Percentiles rank a stretch among this genome's conserved stretches.
Evolutionary conservation across 352 stramenopile species (phyloP).

Genomic region (Pythium volutum): DNA sequence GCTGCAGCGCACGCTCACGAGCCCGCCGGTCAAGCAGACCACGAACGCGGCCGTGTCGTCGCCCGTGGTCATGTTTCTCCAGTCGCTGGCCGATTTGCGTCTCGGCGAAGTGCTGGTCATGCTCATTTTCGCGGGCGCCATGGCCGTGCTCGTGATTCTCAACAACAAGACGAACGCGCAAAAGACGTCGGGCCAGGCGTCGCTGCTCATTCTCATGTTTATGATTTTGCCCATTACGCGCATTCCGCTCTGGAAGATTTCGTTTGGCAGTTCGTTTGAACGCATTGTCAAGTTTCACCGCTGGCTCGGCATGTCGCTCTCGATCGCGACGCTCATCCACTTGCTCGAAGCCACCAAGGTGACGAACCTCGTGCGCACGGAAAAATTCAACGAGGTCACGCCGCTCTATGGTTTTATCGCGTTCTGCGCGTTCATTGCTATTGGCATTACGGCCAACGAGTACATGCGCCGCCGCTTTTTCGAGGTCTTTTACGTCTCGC

Average conservation of each 20-base stretch:
- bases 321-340: conserved; percentile 55
- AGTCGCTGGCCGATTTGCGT: conserved; percentile 53
- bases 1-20: conserved; percentile 46
- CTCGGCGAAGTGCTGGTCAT: conserved; percentile 63
- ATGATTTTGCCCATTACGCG: conserved; percentile 65
- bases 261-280: conserved; percentile 77
- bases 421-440: conserved; percentile 54
- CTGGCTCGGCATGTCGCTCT: conserved; percentile 66
- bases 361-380: conserved; percentile 34
- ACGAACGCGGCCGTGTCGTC: conserved; percentile 44
- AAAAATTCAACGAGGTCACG: conserved; percentile 48
- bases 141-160: conserved; percentile 43
- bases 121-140: conserved; percentile 54
- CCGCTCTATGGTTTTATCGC: conserved; percentile 64
- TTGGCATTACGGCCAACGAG: conserved; percentile 54
- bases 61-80: conserved; percentile 43
- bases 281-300: conserved; percentile 85
- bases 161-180: conserved; percentile 34
- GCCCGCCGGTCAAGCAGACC: conserved; percentile 46
- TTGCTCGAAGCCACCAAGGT: conserved; percentile 46
- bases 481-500: conserved; percentile 74
- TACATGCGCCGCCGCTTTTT: conserved; percentile 65
- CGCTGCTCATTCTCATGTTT: conserved; percentile 76
- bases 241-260: conserved; percentile 57
- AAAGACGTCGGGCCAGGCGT: conserved; percentile 51